Conservation (phyloP, 176 grass and related monocot species). For the Oropetium thomaeum region DNA sequence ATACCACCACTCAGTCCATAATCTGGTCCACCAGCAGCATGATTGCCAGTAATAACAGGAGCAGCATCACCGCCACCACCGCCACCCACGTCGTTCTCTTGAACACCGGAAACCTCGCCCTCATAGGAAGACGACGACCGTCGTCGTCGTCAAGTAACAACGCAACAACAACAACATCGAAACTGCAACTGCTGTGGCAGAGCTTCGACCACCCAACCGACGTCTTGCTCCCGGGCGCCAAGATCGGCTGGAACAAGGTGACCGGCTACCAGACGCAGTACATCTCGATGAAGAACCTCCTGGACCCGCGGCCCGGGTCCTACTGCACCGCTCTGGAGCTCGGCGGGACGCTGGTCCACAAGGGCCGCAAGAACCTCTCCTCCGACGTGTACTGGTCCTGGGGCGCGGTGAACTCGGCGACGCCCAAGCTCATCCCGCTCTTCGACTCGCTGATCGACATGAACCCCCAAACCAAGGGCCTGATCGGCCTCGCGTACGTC, state of each 20-base stretch:
- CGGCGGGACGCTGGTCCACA: background rate
- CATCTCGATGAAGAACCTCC: background rate
- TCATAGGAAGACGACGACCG: background rate
- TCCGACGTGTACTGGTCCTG: background rate
- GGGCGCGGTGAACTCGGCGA: background rate
- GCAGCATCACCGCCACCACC: background rate
- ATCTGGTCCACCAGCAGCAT: background rate
- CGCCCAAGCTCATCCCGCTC: background rate
- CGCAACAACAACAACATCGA: no score
- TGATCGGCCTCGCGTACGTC: background rate
- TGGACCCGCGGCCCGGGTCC: background rate
- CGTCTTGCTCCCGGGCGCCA: background rate
- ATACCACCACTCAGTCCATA: background rate
- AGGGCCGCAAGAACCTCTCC: background rate
- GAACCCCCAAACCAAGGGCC: background rate
- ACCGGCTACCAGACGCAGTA: background rate
- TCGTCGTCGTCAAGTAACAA: background rate
- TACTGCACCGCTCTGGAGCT: background rate
- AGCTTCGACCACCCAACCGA: background rate
- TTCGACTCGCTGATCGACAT: background rate
- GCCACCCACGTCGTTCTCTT: background rate
- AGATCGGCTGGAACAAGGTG: background rate
- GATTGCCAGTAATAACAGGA: background rate
- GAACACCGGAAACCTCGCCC: background rate
- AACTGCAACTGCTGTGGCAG: background rate